Base-by-base conservation (phyloP, 768 basidiomycete species). In the Lactifluus hygrophoroides region DNA sequence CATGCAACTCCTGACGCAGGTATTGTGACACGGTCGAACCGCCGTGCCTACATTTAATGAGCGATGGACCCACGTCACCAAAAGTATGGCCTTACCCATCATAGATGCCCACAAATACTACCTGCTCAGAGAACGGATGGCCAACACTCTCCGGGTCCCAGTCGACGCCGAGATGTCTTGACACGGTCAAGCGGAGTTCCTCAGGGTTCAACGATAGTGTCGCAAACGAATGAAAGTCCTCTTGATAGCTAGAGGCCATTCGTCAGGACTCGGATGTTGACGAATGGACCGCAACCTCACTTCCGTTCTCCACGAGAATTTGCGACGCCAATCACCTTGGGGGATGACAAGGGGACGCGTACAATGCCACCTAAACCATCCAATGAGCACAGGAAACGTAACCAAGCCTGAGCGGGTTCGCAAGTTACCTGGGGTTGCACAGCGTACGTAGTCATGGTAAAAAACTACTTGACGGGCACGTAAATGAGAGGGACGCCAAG, bases 1-100 rank as follows among this genome's bases (percentile, higher is more conserved):
- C 84, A 65, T 94, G 92, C 11, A 95, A 72, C 69, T 95, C 86
- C 63, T 94, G 85, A 19, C 87, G 83, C 30, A 94, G 76, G 69
- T 84, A 94, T 59, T 90, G 83, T 2, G 93, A 87, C 17, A 94
- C 92, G 10, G 86, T 86, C n/a, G 86, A 86, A 9, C 94, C 94
- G 7, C 94, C 94, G 67, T 96, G 94, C 8, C 90, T 93, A 58
- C n/a, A 28, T n/a, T 44, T 40, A 47, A 61, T 57, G 58, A 56
- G 23, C 28, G 7, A 27, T 16, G 6, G 11, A 51, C 9, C n/a
- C 21, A 23, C 38, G 42, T 49, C 16, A 45, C 28, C 57, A n/a
- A 47, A 50, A 30, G 44, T 19, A 35, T 32, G 51, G 69, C 79
- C 56, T 56, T 65, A 90, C 90, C 94, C 94, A 58, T 96, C 94